Base-by-base conservation (phyloP, 345 rosid genomes). In the Eucalyptus pauciflora region DNA sequence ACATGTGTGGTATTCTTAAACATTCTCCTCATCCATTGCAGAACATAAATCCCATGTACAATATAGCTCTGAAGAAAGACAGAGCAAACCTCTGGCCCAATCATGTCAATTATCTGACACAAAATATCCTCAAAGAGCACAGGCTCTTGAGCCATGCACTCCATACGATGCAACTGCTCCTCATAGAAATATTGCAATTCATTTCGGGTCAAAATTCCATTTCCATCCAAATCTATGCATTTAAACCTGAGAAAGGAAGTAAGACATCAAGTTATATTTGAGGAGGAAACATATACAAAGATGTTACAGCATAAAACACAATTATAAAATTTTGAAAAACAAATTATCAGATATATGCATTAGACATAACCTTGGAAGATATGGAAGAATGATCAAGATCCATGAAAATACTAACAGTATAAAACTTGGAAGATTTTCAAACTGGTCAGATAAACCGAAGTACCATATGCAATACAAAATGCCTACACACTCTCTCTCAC, bases 31-130 rank as follows among this genome's bases (percentile, higher is more conserved):
- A 20, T 76, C 29, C 29, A 76, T 76, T 76, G 85, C 48, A 76
- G 45, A 71, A 41, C 85, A 76, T 76, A 76, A 37, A 41, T 76
- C 85, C 85, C 85, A 76, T 76, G 85, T 41, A 76, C 48, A 76
- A 76, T 41, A 41, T 76, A 41, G 48, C 27, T 43, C 85, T 76
- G 56, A 86, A 86, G 58, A 51, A 52, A 86, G 52, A 81, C 50
- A 88, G 88, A 43, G 64, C 88, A 33, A 87, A 96, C 99, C 99
- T 96, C 92, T 56, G 99, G 97, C 79, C 94, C 94, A 92, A 96
- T 94, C 99, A 96, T 97, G 91, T 96, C 99, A 81, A 97, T 91
- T 89, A 97, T 96, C 95, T 96, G 99, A 91, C 98, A 96, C 33
- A 97, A 89, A 60, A 96, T 96, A 91, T 96, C 97, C 92, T 95